Base-by-base conservation (phyloP, 345 rosid species). In the Eucalyptus sp. region DNA sequence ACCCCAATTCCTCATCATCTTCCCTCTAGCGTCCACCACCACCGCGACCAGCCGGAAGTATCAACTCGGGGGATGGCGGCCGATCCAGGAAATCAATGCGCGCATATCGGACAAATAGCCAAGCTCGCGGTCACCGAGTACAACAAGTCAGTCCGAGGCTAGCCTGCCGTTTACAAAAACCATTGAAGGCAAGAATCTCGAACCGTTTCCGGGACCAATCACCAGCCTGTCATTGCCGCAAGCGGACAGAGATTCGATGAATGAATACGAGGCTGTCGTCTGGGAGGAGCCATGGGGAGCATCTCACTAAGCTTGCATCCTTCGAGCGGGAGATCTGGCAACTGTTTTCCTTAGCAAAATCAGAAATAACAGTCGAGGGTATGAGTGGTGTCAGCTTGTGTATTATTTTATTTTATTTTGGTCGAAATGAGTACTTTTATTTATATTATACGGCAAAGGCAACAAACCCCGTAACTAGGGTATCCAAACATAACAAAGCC, bases 141-240 rank as follows among this genome's bases (percentile, higher is more conserved):
- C 92, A 52, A 91, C 89, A 89, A 48, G 44, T 62, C 12, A 4
- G 49, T 87, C 88, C 12, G 60, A 88, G 20, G 37, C 86, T 4
- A 52, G 4, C 7, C 51, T 94, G 88, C 86, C 80, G 88, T 90
- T 94, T 54, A 8, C 66, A 56, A 86, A 86, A 7, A 4, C 91
- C 93, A 33, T 90, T 89, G 18, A 29, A 88, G 16, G 96, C 95
- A 15, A 56, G 95, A 94, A 88, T 37, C 79, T 20, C 93, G 93
- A 90, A 94, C 92, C 22, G 95, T 94, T 6, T 1, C 92, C 2
- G 95, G 96, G 4, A 91, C 3, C 15, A 94, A 93, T 44, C 95
- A 96, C 89, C 81, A 89, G 41, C 95, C 94, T 10, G 48, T 83
- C 4, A 20, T 95, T 86, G 60, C 87, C 15, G 94, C 86, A 2